Percentiles rank a stretch among this genome's conserved stretches.
These are phyloP conservation scores for Trichoderma gamsii DNA, from an alignment of 495 filamentous ascomycete genomes.

Conservation along the genomic window DNA sequence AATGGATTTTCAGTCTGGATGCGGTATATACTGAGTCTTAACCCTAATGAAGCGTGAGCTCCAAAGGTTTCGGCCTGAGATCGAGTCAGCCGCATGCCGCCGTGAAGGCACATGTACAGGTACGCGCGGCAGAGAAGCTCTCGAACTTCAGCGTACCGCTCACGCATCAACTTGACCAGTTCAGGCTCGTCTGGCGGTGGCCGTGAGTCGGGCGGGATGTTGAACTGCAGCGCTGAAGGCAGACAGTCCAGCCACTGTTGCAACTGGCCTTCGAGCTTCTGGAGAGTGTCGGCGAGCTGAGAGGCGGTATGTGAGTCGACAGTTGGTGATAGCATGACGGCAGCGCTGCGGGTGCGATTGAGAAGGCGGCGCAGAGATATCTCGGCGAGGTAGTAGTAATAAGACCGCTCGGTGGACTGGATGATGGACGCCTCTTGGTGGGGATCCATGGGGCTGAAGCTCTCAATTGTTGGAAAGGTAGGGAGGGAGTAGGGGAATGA, in stretches of 20 bases:
- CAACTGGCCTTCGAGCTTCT: constrained; percentile 13
- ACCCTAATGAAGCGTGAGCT: constrained; percentile 1
- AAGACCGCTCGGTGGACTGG: not conserved
- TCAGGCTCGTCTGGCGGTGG: constrained; percentile 11
- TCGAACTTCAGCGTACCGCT: constrained; percentile 9
- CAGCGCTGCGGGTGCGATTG: constrained; percentile 11
- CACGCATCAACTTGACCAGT: constrained; percentile 13
- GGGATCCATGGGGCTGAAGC: not conserved
- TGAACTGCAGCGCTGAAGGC: not conserved
- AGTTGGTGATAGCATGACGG: not conserved
- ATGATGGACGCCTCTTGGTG: not conserved
- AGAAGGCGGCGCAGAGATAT: constrained; percentile 14
- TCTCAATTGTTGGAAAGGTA: not conserved
- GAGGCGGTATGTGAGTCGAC: constrained; percentile 13
- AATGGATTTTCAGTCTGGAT: constrained; percentile 14
- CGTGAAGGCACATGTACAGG: constrained; percentile 13
- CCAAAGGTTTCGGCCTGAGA: constrained; percentile 11
- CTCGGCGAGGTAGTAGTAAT: constrained; percentile 16
- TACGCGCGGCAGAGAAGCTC: constrained; percentile 10
- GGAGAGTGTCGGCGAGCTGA: not conserved
- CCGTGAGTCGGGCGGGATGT: constrained; percentile 5
- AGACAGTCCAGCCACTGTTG: constrained; percentile 16
- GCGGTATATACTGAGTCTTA: constrained; percentile 8
- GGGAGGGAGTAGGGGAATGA: constrained; percentile 3
- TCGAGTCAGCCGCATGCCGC: constrained; percentile 9